Evolutionary conservation across 2,329 filamentous ascomycete genomes (phyloP), one percentile per base, ranked within the genome.

Genomic region (Rutstroemia sp.): DNA sequence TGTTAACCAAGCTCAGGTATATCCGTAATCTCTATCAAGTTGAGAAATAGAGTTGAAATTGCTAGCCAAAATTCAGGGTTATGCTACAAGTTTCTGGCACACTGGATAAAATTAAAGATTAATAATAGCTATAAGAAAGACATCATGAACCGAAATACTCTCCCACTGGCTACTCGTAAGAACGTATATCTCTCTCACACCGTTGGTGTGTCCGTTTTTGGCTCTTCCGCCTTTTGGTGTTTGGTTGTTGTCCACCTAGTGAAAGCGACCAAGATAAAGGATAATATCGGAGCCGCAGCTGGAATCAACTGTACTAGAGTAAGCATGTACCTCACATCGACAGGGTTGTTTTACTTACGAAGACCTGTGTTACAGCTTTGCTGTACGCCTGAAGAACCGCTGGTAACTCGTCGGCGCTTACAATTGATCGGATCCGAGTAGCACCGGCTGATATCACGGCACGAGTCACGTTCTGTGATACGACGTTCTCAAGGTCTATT

Each of bases 341-440:
- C 1, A 39, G 49, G 39, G 10, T 38, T 16, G 42, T 10, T 6
- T 12, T 48, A 48, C 38, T 2, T 37, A 51, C 39, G n/a, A 51
- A 51, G 37, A 51, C 49, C 27, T 51, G 49, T 27, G 38, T 51
- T 27, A 14, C 39, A 51, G 49, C 10, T 5, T 44, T 34, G 19
- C 54, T 50, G 27, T 56, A 56, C 9, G 38, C 47, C n/a, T 19
- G 23, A 45, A 56, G 17, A 37, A 51, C 47, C n/a, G 27, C 8
- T 38, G 38, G 46, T 19, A 56, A n/a, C 14, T 51, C 30, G 16
- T 46, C 17, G 9, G 25, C n/a, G 48, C 39, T 42, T 16, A 56
- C 47, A 8, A 56, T 19, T 16, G 46, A 38, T 30, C 39, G 9
- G 17, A 56, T 27, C 1, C 23, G 25, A 44, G 39, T 49, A 3